A percentile compares a stretch with the other conserved stretches of the same genome.
These are phyloP conservation scores for Solanum virginianum DNA, from an alignment of 257 asterid genomes.

Conservation along the genomic window DNA sequence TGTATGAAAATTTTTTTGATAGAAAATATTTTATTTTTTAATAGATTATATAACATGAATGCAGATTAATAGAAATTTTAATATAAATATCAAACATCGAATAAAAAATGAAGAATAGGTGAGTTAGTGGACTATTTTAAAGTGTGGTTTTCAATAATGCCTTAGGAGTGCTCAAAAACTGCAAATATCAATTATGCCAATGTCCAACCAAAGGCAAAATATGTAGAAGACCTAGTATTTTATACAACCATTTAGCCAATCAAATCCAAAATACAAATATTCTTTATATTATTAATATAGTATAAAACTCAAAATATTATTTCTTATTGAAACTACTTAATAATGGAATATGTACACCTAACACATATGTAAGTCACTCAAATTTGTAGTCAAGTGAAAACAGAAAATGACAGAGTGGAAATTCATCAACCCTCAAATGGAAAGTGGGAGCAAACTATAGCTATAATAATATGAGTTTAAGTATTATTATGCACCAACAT, in stretches of 20 bases:
- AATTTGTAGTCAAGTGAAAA: neutral
- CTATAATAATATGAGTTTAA: neutral
- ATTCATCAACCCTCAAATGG: neutral
- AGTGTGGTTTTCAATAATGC: neutral
- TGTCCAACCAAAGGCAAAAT: neutral
- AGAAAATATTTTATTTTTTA: neutral
- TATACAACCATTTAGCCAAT: neutral
- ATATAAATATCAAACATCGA: neutral
- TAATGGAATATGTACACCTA: neutral
- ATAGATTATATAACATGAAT: too few relatives aligned
- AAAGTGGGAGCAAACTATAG: constrained; percentile 17
- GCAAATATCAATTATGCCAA: neutral
- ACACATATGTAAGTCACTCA: neutral
- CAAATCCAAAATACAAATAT: neutral
- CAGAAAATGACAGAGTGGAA: constrained; percentile 1
- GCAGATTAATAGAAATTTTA: neutral
- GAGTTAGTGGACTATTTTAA: neutral
- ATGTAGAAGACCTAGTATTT: neutral
- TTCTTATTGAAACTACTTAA: too few relatives aligned
- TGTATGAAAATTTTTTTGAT: neutral
- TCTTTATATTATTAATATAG: too few relatives aligned
- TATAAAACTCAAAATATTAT: neutral
- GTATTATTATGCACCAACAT: neutral
- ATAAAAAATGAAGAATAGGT: neutral
- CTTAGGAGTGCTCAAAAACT: neutral